A percentile compares a stretch with the other conserved stretches of the same genome.
phyloP scores from a whole-genome alignment of 2,329 filamentous ascomycete genomes.

The Aureobasidium sp. region DNA sequence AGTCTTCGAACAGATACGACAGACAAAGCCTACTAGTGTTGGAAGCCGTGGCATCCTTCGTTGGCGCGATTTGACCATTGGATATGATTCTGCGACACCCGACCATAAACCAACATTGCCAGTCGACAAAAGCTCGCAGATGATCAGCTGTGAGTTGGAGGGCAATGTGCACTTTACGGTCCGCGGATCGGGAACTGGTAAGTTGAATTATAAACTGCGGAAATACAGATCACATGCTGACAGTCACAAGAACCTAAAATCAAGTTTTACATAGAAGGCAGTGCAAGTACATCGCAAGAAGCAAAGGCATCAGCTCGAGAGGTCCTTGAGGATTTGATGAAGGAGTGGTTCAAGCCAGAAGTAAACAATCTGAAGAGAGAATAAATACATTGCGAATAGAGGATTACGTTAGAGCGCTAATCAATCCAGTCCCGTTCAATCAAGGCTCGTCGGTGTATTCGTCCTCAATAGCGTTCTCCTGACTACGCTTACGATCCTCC shows the following conservation, averaged over 20 bases:
- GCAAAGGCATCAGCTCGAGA: conserved; percentile 40
- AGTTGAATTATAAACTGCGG: neutral
- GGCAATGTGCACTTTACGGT: conserved; percentile 52
- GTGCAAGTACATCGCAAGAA: conserved; percentile 33
- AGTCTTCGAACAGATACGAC: conserved; percentile 51
- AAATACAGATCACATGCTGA: neutral
- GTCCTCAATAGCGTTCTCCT: conserved; percentile 17
- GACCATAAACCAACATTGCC: conserved; percentile 50
- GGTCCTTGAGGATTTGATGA: conserved; percentile 40
- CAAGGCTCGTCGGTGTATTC: conserved; percentile 27
- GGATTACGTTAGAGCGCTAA: neutral
- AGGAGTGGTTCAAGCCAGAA: conserved; percentile 41
- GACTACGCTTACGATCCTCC: conserved; percentile 46
- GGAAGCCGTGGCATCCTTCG: conserved; percentile 47
- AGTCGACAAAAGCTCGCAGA: conserved; percentile 51
- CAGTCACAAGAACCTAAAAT: conserved; percentile 52
- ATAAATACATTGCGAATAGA: neutral
- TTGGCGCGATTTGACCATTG: conserved; percentile 57
- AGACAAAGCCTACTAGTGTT: conserved; percentile 8
- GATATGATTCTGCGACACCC: conserved; percentile 50
- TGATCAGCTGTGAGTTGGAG: conserved; percentile 57
- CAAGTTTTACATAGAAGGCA: conserved; percentile 51
- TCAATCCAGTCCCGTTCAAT: neutral
- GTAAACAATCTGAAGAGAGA: conserved; percentile 23
- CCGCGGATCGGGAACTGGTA: conserved; percentile 50